Evolutionary conservation across 176 grass and related monocot species (phyloP).

Genomic region (Oryza nivara): DNA sequence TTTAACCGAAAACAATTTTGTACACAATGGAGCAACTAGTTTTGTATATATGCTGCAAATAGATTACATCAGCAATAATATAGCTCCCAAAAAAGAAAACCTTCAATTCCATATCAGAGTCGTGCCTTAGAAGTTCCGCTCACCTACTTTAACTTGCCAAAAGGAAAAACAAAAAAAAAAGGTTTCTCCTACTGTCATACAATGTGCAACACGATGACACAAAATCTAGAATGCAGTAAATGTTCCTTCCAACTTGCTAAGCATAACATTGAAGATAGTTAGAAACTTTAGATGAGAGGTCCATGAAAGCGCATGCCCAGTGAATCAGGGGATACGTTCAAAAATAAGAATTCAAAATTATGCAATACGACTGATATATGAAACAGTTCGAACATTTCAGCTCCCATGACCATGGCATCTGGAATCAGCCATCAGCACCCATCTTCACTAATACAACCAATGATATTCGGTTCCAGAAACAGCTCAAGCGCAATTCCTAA

Average conservation of each 20-base stretch:
- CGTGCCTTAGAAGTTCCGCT: constrained; percentile 5
- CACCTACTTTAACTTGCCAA: constrained; percentile 12
- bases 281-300: background rate
- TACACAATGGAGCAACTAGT: constrained; percentile 9
- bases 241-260: background rate
- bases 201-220: constrained; percentile 1
- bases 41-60: background rate
- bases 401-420: background rate
- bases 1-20: constrained; percentile 1
- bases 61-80: constrained; percentile 5
- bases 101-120: background rate
- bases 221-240: background rate
- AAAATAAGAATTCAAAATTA: background rate
- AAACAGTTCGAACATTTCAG: background rate
- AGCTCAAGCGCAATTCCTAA: background rate
- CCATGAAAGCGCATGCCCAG: constrained; percentile 18
- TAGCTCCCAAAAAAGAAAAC: constrained; percentile 10
- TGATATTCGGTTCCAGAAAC: background rate
- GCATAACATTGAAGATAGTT: background rate
- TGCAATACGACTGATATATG: background rate
- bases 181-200: background rate
- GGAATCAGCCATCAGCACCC: background rate
- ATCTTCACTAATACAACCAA: background rate
- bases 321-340: background rate
- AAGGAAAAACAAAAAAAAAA: background rate